Evolutionary conservation across 2,329 filamentous ascomycete genomes (phyloP), one percentile per base, ranked within the genome.

Genomic region (Diplodia sapinea): DNA sequence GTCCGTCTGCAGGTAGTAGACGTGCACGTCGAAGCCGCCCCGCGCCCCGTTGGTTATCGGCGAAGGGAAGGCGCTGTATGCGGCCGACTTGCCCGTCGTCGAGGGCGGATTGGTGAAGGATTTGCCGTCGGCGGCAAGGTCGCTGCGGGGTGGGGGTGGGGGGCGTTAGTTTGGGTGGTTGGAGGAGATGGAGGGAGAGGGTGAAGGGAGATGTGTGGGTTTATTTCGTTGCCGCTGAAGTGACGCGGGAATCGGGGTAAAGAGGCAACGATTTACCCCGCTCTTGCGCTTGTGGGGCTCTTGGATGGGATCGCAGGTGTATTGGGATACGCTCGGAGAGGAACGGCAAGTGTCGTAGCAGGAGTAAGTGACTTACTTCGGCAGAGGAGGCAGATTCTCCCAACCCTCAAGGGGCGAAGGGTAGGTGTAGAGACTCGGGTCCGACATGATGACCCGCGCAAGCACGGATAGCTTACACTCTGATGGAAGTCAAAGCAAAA

Each of bases 1-100:
- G n/a, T n/a, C n/a, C n/a, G n/a, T n/a, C n/a, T 87, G 78, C 33
- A 89, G 87, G 78, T 93, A 92, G 80, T 97, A 97, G 73, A 97
- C 89, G 78, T 97, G 93, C 17, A 96, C 80, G 75, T 97, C 93
- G 71, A 97, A 97, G 12, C 89, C 93, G 47, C 91, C 91, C 6
- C 87, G 84, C 1, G 75, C 77, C 2, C 85, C 88, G 68, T 90
- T 91, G 54, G 87, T 83, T 38, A 96, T 81, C 0, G 92, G 91
- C 2, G 86, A 83, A 0, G 85, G 79, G 72, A 97, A 97, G 43
- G 81, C 79, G 17, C 87, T 83, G 74, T 96, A 96, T 15, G 91
- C 87, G 64, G 84, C 80, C 76, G 91, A 94, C 61, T 86, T 81
- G n/a, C n/a, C n/a, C n/a, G n/a, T n/a, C n/a, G n/a, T n/a, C n/a